phyloP scores from a whole-genome alignment of 345 rosid genomes.

The Moricandia moricandioides region DNA sequence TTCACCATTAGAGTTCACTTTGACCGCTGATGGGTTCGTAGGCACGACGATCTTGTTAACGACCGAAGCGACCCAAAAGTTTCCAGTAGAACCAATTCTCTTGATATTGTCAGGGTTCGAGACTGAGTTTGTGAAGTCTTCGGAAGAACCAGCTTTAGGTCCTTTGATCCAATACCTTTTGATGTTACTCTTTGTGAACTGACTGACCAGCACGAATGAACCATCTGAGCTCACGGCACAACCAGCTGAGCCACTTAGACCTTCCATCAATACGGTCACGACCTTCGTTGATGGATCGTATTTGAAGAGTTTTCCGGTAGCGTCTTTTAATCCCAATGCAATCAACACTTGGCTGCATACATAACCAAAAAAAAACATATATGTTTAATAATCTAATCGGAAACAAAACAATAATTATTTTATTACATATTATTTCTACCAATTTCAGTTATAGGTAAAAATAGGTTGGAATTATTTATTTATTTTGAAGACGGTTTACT shows the following conservation, averaged over 20 bases:
- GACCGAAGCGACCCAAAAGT: constrained; percentile 39
- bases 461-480: no score
- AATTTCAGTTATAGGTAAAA: neutral
- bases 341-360: constrained; percentile 30
- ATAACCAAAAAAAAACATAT: neutral
- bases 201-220: constrained; percentile 33
- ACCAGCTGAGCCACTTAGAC: constrained; percentile 36
- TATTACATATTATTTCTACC: neutral
- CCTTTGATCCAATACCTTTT: constrained; percentile 38
- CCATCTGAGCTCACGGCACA: constrained; percentile 37
- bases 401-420: neutral
- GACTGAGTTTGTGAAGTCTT: constrained; percentile 29
- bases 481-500: neutral
- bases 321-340: constrained; percentile 32
- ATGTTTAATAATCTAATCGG: neutral
- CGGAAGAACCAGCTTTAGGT: constrained; percentile 35
- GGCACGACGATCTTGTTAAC: constrained; percentile 30
- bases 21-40: constrained; percentile 35
- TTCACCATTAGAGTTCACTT: constrained; percentile 32
- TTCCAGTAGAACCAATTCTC: constrained; percentile 35
- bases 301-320: constrained; percentile 31
- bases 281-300: constrained; percentile 35
- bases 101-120: constrained; percentile 36
- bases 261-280: constrained; percentile 31
- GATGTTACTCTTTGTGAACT: constrained; percentile 36